Base-by-base conservation (phyloP, 164 flowering plant species). In the Tetrastigma voinierianum region DNA sequence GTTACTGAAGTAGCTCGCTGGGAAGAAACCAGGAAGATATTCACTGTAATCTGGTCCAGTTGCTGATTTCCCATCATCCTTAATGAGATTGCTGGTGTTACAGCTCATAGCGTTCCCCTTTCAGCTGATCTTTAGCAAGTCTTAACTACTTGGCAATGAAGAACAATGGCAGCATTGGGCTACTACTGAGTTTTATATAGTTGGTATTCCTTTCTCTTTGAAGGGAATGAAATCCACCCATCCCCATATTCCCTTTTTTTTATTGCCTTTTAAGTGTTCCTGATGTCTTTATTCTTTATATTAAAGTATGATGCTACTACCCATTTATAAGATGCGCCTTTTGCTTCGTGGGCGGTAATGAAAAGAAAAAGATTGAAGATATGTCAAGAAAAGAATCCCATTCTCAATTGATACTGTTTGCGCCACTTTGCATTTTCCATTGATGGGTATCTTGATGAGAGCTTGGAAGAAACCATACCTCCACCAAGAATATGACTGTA, bases 301-400 rank as follows among this genome's bases (percentile, higher is more conserved):
- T 32, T n/a, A 63, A 63, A 51, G 66, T 21, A 9, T 48, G 3
- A 51, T 63, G 24, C 66, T 19, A 10, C 14, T 19, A 10, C 14
- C 56, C 57, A 63, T 24, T 49, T 18, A 14, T 14, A 10, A n/a
- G 66, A 51, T 51, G 46, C 46, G n/a, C n/a, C n/a, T 2, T 15
- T 52, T 52, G 58, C 21, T 4, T 55, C 10, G 58, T 55, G 64
- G 64, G 10, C 20, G 48, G 11, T 48, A 56, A 56, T 23, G 12
- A 23, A 7, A 10, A 13, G 46, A 63, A 25, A 48, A 47, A 53
- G 23, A n/a, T 51, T 23, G 5, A 32, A 3, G 5, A 63, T 1
- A 25, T 15, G n/a, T 24, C 25, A 49, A 51, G 66, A 24, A 47
- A 51, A 16, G 66, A 25, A 63, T 63, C 66, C n/a, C 4, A 23